Evolutionary conservation across 73 alveolate species (phyloP).

Genomic region (Vitrella brassicaformis): DNA sequence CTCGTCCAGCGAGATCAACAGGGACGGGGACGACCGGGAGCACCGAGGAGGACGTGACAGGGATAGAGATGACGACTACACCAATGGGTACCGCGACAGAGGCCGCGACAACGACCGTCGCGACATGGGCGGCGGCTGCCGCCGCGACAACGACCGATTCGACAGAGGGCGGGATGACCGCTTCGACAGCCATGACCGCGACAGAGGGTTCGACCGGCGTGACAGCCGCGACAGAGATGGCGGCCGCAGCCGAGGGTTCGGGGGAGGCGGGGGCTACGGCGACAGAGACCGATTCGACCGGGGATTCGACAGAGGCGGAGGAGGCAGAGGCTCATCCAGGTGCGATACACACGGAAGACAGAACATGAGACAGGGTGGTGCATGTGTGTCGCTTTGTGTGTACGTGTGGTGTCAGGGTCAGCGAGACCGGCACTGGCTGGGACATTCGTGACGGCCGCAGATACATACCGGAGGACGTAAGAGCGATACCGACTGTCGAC

Average conservation of each 20-base stretch:
- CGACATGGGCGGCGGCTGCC: background rate
- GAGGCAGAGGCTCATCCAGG: background rate
- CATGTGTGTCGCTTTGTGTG: background rate
- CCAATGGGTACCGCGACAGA: background rate
- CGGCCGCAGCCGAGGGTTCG: background rate
- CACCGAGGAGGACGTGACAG: background rate
- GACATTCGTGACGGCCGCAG: background rate
- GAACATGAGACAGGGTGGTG: no score
- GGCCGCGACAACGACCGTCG: background rate
- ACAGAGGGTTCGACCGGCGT: background rate
- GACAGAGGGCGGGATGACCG: no score
- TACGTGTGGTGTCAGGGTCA: background rate
- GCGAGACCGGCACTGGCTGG: background rate
- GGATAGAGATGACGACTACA: background rate
- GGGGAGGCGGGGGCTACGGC: background rate
- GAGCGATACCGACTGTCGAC: background rate
- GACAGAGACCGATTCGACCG: background rate
- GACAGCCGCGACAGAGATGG: background rate
- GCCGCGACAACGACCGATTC: background rate
- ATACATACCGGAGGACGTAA: background rate
- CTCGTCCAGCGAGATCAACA: background rate
- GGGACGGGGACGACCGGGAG: background rate
- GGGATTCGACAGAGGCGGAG: background rate
- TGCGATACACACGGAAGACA: background rate
- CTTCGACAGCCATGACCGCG: no score